Conservation (phyloP, 1,284 basidiomycete species). For the Crucibulum cyathiforme region DNA sequence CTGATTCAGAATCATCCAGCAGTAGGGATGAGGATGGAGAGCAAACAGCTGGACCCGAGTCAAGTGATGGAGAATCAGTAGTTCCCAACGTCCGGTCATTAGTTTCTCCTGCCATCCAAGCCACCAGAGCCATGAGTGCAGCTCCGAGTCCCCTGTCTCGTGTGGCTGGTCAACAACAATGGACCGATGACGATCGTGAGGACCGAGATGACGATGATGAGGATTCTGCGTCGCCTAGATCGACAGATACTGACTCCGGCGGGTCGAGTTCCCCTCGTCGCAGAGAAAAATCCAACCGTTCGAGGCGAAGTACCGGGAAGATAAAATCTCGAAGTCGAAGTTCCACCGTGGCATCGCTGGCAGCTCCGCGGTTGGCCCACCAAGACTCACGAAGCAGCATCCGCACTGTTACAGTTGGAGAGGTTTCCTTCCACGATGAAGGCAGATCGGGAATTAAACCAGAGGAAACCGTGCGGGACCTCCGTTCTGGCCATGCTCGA, state of each 20-base stretch:
- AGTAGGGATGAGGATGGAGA: conserved; percentile 35
- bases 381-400: conserved; percentile 70
- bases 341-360: conserved; percentile 64
- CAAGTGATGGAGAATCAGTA: conserved; percentile 43
- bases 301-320: conserved; percentile 24
- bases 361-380: conserved; percentile 47
- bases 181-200: conserved; percentile 54
- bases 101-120: conserved; percentile 37
- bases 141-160: conserved; percentile 70
- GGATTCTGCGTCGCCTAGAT: conserved; percentile 44
- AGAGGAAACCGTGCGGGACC: conserved; percentile 31
- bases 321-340: conserved; percentile 57
- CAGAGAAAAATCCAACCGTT: conserved; percentile 23
- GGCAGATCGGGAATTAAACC: conserved; percentile 9
- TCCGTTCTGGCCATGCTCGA: conserved; percentile 17
- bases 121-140: conserved; percentile 36
- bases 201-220: conserved; percentile 42
- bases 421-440: conserved; percentile 44
- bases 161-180: conserved; percentile 55
- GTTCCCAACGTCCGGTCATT: conserved; percentile 23
- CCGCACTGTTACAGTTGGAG: conserved; percentile 66
- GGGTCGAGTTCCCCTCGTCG: conserved; percentile 29
- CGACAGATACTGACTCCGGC: conserved; percentile 57
- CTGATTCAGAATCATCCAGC: conserved; percentile 53
- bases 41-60: conserved; percentile 21